A percentile compares a stretch with the other conserved stretches of the same genome.
Conservation (phyloP, 2,329 filamentous ascomycete genomes). For the Fusarium austroafricanum region DNA sequence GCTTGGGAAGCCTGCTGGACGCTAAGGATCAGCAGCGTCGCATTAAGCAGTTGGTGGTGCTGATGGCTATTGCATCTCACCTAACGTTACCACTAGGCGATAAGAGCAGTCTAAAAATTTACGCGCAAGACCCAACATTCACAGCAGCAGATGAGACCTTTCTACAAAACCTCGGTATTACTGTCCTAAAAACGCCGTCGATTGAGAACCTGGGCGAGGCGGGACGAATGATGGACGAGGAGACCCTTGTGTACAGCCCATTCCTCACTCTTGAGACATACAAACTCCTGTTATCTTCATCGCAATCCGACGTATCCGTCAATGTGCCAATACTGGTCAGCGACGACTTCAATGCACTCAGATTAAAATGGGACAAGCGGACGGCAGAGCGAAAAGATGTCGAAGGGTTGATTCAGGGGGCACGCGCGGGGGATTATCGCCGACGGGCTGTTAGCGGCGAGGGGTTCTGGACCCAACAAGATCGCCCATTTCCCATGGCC, state of each 20-base stretch:
- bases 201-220: slow-evolving; percentile 37
- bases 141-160: slow-evolving; percentile 38
- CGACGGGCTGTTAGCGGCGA: slow-evolving; percentile 37
- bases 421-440: slow-evolving; percentile 26
- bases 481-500: slow-evolving; percentile 41
- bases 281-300: slow-evolving; percentile 23
- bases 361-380: slow-evolving; percentile 43
- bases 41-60: slow-evolving; percentile 42
- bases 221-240: slow-evolving; percentile 31
- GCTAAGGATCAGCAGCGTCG: slow-evolving; percentile 41
- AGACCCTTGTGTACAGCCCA: slow-evolving; percentile 43
- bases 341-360: slow-evolving; percentile 43
- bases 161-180: slow-evolving; percentile 28
- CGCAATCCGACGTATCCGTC: not conserved
- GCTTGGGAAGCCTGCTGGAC: slow-evolving; percentile 35
- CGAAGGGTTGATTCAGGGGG: slow-evolving; percentile 34
- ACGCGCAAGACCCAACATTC: slow-evolving; percentile 43
- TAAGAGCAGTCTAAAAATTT: not conserved
- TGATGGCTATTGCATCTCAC: slow-evolving; percentile 36
- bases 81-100: not conserved
- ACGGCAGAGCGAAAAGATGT: slow-evolving; percentile 40
- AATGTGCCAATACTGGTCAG: slow-evolving; percentile 36
- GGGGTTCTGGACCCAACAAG: slow-evolving; percentile 37
- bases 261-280: slow-evolving; percentile 44
- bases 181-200: slow-evolving; percentile 34